phyloP scores from a whole-genome alignment of 805 yeast genomes.

The Pichia phayaonensis region DNA sequence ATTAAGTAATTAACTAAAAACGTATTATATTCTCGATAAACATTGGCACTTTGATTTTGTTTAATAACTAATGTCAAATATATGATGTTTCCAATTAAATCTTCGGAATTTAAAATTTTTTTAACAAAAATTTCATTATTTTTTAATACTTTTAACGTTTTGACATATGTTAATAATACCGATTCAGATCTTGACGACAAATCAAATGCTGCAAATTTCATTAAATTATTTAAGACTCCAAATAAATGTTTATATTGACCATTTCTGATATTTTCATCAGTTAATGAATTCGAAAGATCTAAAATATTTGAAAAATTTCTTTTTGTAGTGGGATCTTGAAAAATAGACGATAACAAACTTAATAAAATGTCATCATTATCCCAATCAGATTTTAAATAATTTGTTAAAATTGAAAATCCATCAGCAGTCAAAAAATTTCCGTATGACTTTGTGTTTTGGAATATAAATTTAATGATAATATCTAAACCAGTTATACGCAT shows the following conservation, averaged over 20 bases:
- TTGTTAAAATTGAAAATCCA: slow-evolving; percentile 44
- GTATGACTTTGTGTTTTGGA: slow-evolving; percentile 40
- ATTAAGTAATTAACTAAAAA: slow-evolving; percentile 10
- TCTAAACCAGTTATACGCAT: slow-evolving; percentile 33
- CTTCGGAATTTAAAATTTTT: not conserved
- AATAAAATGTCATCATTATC: slow-evolving; percentile 36
- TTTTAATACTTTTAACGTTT: not conserved
- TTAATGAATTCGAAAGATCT: not conserved
- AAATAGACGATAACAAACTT: slow-evolving; percentile 24
- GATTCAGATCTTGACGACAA: not conserved
- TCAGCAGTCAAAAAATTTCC: slow-evolving; percentile 42
- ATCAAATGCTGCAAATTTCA: slow-evolving; percentile 8
- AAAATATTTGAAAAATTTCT: not conserved
- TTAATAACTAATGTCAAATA: slow-evolving; percentile 1
- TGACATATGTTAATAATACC: not conserved
- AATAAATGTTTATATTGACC: slow-evolving; percentile 34
- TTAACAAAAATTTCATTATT: not conserved
- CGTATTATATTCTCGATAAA: not conserved
- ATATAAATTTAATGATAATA: slow-evolving; percentile 40
- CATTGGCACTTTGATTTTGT: not conserved
- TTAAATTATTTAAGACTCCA: slow-evolving; percentile 13
- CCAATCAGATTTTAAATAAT: slow-evolving; percentile 42
- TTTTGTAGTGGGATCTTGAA: not conserved
- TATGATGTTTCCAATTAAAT: slow-evolving; percentile 5
- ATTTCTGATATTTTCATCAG: not conserved